A percentile compares a stretch with the other conserved stretches of the same genome.
These are phyloP conservation scores for Paracoccidioides lutzii DNA, from an alignment of 2,329 filamentous ascomycete species.

Conservation along the genomic window DNA sequence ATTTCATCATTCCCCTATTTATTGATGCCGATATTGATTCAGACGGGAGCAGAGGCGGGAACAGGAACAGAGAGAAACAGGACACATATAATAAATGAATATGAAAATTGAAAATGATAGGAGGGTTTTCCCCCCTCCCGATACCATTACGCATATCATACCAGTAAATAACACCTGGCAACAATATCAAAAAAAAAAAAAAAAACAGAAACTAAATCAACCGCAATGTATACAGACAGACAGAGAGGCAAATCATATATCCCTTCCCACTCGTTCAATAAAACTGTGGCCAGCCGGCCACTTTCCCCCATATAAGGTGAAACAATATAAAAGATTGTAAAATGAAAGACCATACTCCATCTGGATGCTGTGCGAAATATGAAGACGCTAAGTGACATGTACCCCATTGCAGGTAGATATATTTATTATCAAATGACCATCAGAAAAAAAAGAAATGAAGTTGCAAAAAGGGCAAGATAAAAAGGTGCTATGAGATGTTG, in stretches of 20 bases:
- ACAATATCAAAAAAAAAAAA: too few relatives aligned
- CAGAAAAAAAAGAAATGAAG: too few relatives aligned
- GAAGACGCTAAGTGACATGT: background rate
- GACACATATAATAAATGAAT: too few relatives aligned
- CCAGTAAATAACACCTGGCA: background rate
- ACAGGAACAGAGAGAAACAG: too few relatives aligned
- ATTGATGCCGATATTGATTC: too few relatives aligned
- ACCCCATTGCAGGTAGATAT: background rate
- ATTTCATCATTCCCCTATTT: too few relatives aligned
- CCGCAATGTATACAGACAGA: background rate
- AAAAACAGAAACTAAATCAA: background rate
- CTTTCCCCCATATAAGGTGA: background rate
- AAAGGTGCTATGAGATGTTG: background rate
- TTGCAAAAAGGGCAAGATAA: background rate
- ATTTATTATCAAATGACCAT: background rate
- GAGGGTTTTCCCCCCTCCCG: too few relatives aligned
- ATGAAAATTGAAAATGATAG: too few relatives aligned
- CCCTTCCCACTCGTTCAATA: background rate
- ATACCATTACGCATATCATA: background rate
- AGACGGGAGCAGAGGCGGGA: too few relatives aligned
- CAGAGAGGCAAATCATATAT: background rate
- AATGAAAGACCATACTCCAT: background rate
- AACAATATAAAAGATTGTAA: background rate
- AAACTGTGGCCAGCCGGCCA: background rate
- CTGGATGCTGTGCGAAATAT: background rate